phyloP scores from a whole-genome alignment of 1,284 basidiomycete genomes.

The Cystobasidium pallidum region DNA sequence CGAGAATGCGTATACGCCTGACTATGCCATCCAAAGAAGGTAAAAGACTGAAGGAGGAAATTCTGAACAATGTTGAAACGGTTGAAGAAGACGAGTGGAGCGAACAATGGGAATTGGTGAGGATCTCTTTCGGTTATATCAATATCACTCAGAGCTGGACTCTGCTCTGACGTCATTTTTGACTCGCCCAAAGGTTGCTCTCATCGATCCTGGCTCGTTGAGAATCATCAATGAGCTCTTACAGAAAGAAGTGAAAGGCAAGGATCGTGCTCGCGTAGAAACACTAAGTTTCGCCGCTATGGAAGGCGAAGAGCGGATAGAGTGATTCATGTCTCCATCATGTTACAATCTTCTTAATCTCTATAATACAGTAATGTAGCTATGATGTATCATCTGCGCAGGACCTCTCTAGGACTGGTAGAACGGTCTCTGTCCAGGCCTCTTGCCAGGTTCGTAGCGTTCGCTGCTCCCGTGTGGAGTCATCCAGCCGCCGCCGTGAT shows the following conservation, averaged over 20 bases:
- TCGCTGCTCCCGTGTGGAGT: background rate
- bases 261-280: constrained; percentile 78
- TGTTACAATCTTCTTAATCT: background rate
- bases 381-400: background rate
- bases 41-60: constrained; percentile 71
- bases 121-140: constrained; percentile 11
- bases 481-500: constrained; percentile 52
- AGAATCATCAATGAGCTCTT: constrained; percentile 85
- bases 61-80: constrained; percentile 74
- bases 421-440: constrained; percentile 74
- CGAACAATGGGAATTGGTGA: constrained; percentile 84
- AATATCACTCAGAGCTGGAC: no score
- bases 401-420: constrained; percentile 62
- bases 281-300: constrained; percentile 71
- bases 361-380: background rate
- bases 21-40: constrained; percentile 75
- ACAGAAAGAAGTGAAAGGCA: constrained; percentile 78
- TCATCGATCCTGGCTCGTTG: constrained; percentile 92
- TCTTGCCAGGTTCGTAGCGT: constrained; percentile 67
- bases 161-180: background rate
- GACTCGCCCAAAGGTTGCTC: constrained; percentile 76
- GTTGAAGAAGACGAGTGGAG: constrained; percentile 78
- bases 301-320: constrained; percentile 48
- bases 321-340: constrained; percentile 12
- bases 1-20: constrained; percentile 87